Evolutionary conservation across 2,329 filamentous ascomycete species (phyloP), one percentile per base, ranked within the genome.

Genomic region (Scytalidium sp.): DNA sequence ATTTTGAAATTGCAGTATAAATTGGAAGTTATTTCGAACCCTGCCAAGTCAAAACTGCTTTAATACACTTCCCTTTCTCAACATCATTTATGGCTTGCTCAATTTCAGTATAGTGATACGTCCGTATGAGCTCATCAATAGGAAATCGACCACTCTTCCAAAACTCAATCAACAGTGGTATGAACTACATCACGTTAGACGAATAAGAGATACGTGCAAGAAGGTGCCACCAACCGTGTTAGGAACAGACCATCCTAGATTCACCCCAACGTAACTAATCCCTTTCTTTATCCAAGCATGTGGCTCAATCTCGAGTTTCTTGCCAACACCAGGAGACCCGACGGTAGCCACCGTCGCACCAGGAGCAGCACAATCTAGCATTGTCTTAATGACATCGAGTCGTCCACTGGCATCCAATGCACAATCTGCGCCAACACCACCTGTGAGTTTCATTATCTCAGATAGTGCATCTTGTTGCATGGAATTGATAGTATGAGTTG

Each of bases 401-500:
- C 32, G 13, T n/a, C 66, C 66, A 2, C 60, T 67, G 3, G 63
- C 65, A 29, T 69, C 66, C n/a, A 69, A 46, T 1, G 54, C 53
- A 11, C 63, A 58, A 32, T 60, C 57, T n/a, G 60, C 60, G n/a
- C 64, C 62, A 1, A 64, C 64, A 25, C 54, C 58, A 1, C 58
- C 55, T 10, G 67, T 52, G 5, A 68, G 51, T 11, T 61, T 56
- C 40, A 60, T 56, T 1, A 57, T 59, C 20, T 60, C 52, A n/a
- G 57, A 61, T 10, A 71, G 54, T 44, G 67, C 55, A 1, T 50
- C 42, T 2, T 60, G 50, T 11, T 54, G 50, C 41, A 57, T 64
- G 7, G 66, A 63, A 53, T 71, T 69, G 43, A 74, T 53, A 1
- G 58, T 63, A 25, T 69, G 57, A 15, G 72, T 75, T 3, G 74